phyloP scores from a whole-genome alignment of 2,329 filamentous ascomycete genomes.

The Stagonosporopsis rhizophila region DNA sequence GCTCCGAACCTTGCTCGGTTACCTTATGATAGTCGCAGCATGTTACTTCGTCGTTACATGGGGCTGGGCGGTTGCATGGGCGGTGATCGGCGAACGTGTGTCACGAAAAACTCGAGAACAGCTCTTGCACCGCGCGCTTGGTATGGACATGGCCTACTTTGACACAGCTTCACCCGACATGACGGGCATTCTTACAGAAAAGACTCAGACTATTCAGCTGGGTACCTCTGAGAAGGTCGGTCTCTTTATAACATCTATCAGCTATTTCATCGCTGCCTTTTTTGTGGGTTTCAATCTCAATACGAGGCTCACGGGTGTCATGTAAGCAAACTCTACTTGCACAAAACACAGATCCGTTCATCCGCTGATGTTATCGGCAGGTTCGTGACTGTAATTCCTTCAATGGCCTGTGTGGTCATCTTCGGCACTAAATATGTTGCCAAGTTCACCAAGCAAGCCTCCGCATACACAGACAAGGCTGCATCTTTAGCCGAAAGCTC shows the following conservation, averaged over 20 bases:
- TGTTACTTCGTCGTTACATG: conserved; percentile 60
- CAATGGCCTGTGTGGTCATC: conserved; percentile 54
- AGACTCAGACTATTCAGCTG: conserved; percentile 55
- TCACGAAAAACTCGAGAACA: conserved; percentile 56
- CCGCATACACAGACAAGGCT: conserved; percentile 51
- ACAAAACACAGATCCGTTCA: no score
- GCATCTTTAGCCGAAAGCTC: conserved; percentile 55
- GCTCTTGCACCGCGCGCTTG: conserved; percentile 57
- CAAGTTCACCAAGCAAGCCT: conserved; percentile 49
- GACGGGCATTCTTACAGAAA: conserved; percentile 54
- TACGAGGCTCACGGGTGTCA: conserved; percentile 51
- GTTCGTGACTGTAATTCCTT: conserved; percentile 56
- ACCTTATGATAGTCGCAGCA: conserved; percentile 55
- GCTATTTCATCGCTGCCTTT: conserved; percentile 56
- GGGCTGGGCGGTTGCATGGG: conserved; percentile 59
- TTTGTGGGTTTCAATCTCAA: conserved; percentile 55
- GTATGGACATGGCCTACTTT: conserved; percentile 61
- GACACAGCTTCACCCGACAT: conserved; percentile 59
- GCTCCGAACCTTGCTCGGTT: conserved; percentile 49
- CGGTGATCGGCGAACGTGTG: conserved; percentile 58
- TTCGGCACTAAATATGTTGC: conserved; percentile 53
- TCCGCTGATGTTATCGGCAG: conserved; percentile 19
- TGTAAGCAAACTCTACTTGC: conserved; percentile 31
- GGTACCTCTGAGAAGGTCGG: conserved; percentile 58
- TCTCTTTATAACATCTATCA: conserved; percentile 55